Evolutionary conservation across 768 basidiomycete species (phyloP).

Genomic region (Suillus lakei): DNA sequence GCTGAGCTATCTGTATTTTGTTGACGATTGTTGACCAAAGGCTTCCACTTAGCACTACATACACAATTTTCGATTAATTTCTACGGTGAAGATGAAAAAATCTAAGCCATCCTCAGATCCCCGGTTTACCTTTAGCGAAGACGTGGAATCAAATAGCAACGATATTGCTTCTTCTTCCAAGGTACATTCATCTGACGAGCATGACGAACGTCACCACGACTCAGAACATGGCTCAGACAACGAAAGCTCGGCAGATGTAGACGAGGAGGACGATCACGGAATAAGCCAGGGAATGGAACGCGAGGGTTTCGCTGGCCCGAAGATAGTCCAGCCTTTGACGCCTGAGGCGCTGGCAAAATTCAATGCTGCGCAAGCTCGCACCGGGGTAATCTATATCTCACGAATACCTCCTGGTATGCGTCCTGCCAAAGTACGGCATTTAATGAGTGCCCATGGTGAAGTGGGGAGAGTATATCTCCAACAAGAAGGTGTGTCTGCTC

Average conservation of each 20-base stretch:
- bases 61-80: no score
- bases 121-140: neutral
- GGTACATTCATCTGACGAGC: neutral
- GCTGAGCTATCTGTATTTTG: no score
- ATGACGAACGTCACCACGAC: neutral
- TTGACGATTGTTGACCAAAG: neutral
- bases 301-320: conserved; percentile 64
- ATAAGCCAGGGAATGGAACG: conserved; percentile 57
- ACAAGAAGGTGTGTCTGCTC: conserved; percentile 68
- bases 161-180: neutral
- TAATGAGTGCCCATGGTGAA: conserved; percentile 90
- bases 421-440: conserved; percentile 91
- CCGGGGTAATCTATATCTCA: conserved; percentile 94
- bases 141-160: neutral
- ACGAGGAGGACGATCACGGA: conserved; percentile 32
- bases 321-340: conserved; percentile 74
- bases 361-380: conserved; percentile 70
- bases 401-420: conserved; percentile 98
- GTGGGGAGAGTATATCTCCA: conserved; percentile 93
- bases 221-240: conserved; percentile 2
- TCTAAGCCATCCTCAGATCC: neutral
- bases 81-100: conserved; percentile 1
- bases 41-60: no score
- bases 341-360: conserved; percentile 77
- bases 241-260: conserved; percentile 12